Evolutionary conservation across 2,329 filamentous ascomycete species (phyloP).

Genomic region (Alternaria infectoria): DNA sequence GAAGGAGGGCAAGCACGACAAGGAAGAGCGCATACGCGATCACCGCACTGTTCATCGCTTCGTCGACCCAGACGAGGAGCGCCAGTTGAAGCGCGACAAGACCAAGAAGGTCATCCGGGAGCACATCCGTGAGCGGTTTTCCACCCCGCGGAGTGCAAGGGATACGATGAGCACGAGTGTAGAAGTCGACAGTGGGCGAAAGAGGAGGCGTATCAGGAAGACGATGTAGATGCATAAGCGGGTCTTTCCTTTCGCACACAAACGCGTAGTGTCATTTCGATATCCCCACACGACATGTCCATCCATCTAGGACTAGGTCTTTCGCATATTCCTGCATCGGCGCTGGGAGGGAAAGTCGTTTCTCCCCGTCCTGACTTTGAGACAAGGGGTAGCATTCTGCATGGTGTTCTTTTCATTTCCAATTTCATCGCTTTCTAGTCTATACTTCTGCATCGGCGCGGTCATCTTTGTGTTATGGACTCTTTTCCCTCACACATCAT

Average conservation of each 20-base stretch:
- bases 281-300: neutral
- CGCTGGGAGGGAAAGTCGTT: neutral
- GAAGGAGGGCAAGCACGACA: slow-evolving; percentile 74
- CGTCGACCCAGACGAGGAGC: slow-evolving; percentile 71
- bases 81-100: slow-evolving; percentile 40
- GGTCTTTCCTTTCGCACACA: neutral
- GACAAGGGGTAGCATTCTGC: neutral
- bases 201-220: slow-evolving; percentile 32
- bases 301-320: neutral
- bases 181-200: slow-evolving; percentile 28
- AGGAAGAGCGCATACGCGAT: slow-evolving; percentile 73
- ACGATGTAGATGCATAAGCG: slow-evolving; percentile 33
- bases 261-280: neutral
- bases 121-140: slow-evolving; percentile 31
- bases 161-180: slow-evolving; percentile 37
- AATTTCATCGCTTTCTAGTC: neutral
- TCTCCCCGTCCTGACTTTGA: neutral
- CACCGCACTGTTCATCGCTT: slow-evolving; percentile 90
- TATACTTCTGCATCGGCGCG: neutral
- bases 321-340: neutral
- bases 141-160: slow-evolving; percentile 33
- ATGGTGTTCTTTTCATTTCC: neutral
- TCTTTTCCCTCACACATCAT: neutral
- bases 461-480: neutral
- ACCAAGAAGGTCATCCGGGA: slow-evolving; percentile 32